Evolutionary conservation across 1,139 yeast genomes (phyloP), one percentile per base, ranked within the genome.

Genomic region (Diutina scorzettiae): DNA sequence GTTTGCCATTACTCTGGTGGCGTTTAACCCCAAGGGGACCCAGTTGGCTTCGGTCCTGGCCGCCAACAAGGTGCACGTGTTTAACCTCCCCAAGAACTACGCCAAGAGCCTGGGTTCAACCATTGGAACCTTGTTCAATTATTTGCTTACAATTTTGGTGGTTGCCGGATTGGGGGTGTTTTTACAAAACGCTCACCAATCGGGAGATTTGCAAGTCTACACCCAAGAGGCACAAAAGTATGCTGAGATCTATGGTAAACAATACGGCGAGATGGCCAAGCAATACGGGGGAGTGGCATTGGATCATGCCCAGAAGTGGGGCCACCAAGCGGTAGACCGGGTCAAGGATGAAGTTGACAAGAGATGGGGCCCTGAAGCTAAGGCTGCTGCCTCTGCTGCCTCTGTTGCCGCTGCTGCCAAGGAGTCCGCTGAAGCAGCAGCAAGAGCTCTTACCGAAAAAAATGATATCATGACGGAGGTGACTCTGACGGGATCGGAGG

Each of bases 11-110:
- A 89, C 96, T 0, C 71, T 76, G 42, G 74, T 85, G 9, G 66
- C 76, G 0, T 77, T 87, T 47, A 79, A 85, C 14, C 81, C 85
- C 8, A 72, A 77, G 51, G 89, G 91, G 12, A 63, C 72, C 34
- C 65, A 72, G 44, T 62, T 87, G 41, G 94, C 89, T 1, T 75
- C 89, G 14, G 82, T 80, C 0, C 81, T 95, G 40, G 94, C 93
- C 2, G 85, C 94, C 2, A 81, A 83, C 47, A 72, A 86, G 1
- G 72, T 87, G 33, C 76, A 71, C 48, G 77, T 86, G 5, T 62
- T 78, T 46, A 69, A 66, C 45, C 57, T 85, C 20, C 89, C 93
- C 3, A 60, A 60, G n/a, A 69, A 67, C 23, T 66, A 66, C 48
- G 63, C 71, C 2, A 57, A 57, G 11, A 18, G 39, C n/a, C 66